A percentile compares a stretch with the other conserved stretches of the same genome.
These are phyloP conservation scores for Tuber microsphaerosporum DNA, from an alignment of 495 filamentous ascomycete species.

Conservation along the genomic window DNA sequence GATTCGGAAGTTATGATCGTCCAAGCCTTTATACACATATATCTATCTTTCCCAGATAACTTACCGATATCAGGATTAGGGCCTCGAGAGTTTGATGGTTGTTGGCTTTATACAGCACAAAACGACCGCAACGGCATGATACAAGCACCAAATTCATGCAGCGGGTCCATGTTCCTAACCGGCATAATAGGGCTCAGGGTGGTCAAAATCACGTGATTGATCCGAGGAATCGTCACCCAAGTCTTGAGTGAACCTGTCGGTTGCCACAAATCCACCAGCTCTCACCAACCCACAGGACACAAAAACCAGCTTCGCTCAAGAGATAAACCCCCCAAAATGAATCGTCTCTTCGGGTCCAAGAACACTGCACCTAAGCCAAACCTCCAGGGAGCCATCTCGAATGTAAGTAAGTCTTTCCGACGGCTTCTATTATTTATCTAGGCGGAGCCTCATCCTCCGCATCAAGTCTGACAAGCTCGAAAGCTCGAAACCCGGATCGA, in stretches of 20 bases:
- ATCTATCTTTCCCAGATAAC: too few relatives aligned
- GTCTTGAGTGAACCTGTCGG: neutral
- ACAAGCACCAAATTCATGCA: too few relatives aligned
- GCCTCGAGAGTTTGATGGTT: neutral
- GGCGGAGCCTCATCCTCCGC: neutral
- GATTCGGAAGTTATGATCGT: too few relatives aligned
- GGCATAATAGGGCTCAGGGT: neutral
- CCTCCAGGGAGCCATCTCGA: slow-evolving; percentile 75
- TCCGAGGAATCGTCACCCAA: neutral
- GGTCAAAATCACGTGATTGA: neutral
- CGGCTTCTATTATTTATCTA: slow-evolving; percentile 4
- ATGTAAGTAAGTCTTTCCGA: slow-evolving; percentile 56
- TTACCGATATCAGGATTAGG: neutral
- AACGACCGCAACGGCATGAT: too few relatives aligned
- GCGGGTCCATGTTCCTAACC: neutral
- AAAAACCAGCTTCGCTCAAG: neutral
- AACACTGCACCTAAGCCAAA: slow-evolving; percentile 85
- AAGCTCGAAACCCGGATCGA: slow-evolving; percentile 78
- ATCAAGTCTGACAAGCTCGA: slow-evolving; percentile 18
- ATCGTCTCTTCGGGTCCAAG: slow-evolving; percentile 88
- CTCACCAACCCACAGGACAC: neutral
- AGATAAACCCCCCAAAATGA: slow-evolving; percentile 54
- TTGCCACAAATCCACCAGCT: neutral
- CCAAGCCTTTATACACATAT: too few relatives aligned
- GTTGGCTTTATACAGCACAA: neutral